Evolutionary conservation across 352 stramenopile genomes (phyloP), one percentile per base, ranked within the genome.

Genomic region (Phytopythium chamaehyphon): DNA sequence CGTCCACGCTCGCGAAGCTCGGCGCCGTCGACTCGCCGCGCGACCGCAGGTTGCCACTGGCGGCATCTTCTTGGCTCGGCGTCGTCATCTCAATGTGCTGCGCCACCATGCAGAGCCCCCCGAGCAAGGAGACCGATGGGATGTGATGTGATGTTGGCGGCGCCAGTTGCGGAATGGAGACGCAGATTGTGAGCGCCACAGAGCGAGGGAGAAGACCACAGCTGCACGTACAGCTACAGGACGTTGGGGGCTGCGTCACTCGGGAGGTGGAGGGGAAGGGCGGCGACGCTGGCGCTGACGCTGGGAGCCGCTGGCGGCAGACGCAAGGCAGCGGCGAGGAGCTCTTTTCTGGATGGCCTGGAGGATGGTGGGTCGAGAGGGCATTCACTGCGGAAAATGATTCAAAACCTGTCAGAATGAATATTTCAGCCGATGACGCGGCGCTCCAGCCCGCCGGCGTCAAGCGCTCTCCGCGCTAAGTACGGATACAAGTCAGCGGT

Each of bases 1-100:
- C 77, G 15, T 92, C 73, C 24, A 98, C 91, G 66, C 75, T 95
- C 26, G 69, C 42, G 56, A 98, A 98, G n/a, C 54, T 76, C 26
- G 71, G 62, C 43, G 80, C 66, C 48, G 86, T 74, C 58, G 59
- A 82, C 42, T 90, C 80, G 51, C 64, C 80, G 53, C 76, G 80
- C 37, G 64, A 59, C 39, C 71, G 71, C 37, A 21, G 28, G 28
- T 33, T 19, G 19, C 28, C 33, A 11, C 22, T 19, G 22, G 26
- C 14, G 24, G 22, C 19, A 9, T 31, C 31, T 33, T 9, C 28
- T 36, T 36, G 24, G 49, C 58, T 66, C 62, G 44, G 43, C 23
- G 43, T 26, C 3, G 44, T 33, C 28, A 33, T 33, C 28, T 33
- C 28, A 33, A 33, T 9, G 28, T 33, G 37, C 39, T 73, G 54